Evolutionary conservation across 2,329 filamentous ascomycete genomes (phyloP).

Genomic region (Aureobasidium namibiae): DNA sequence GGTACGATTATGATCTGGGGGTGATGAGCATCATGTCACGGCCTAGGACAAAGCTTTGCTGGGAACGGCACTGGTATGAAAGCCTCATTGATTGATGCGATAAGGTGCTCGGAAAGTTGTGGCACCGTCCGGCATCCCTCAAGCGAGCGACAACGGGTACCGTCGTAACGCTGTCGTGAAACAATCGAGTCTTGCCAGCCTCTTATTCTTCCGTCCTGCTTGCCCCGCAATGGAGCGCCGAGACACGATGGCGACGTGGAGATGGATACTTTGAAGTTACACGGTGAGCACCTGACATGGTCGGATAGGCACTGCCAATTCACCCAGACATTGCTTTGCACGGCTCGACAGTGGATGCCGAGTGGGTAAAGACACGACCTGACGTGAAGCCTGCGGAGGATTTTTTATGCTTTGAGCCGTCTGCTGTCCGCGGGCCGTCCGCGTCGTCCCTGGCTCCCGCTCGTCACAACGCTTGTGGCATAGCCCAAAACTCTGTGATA

Average conservation of each 20-base stretch:
- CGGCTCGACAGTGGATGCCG: not conserved
- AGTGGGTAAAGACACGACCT: not conserved
- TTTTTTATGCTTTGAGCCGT: conserved; percentile 12
- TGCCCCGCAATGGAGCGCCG: not conserved
- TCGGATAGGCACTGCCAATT: not conserved
- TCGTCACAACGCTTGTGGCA: conserved; percentile 9
- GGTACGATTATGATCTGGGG: not conserved
- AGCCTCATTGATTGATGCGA: not conserved
- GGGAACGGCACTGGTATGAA: not conserved
- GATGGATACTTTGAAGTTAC: not conserved
- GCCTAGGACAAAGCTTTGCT: not conserved
- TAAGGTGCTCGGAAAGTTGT: conserved; percentile 1
- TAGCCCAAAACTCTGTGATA: conserved; percentile 1
- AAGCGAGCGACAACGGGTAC: conserved; percentile 6
- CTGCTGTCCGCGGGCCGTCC: conserved; percentile 7
- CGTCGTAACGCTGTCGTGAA: conserved; percentile 10
- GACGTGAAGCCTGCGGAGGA: conserved; percentile 5
- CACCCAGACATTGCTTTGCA: not conserved
- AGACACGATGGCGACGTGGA: conserved; percentile 6
- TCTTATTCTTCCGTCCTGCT: not conserved
- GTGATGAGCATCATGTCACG: not conserved
- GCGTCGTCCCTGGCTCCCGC: conserved; percentile 8
- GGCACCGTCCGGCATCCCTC: not conserved
- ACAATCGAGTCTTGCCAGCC: conserved; percentile 5
- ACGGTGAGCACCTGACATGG: not conserved